Evolutionary conservation across 257 asterid genomes (phyloP), one percentile per base, ranked within the genome.

Genomic region (Anisodus tanguticus): DNA sequence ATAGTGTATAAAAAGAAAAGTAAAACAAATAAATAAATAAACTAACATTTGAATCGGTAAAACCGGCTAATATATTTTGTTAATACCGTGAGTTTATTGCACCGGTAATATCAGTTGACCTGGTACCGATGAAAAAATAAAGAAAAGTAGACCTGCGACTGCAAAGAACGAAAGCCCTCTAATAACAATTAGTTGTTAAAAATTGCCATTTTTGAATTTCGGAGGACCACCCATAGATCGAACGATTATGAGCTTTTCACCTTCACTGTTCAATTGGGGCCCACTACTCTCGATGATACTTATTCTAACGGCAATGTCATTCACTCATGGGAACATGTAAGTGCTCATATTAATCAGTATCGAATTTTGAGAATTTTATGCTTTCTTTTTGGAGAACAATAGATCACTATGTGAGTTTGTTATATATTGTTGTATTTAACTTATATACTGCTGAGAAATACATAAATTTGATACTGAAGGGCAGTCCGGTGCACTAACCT

Each of bases 261-360:
- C 13, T 51, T 76, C 81, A 51, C 45, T 76, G 2, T 76, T 13
- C 5, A 22, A 13, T 51, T 74, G 37, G n/a, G 11, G 8, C 8
- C 3, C 60, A 0, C 19, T 55, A 4, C 0, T 55, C 39, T 62
- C 17, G 35, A n/a, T 83, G 58, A 81, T 77, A 57, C 80, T 55
- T 63, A 10, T 87, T 72, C 82, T 76, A 10, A 71, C n/a, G 19
- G 82, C 35, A 19, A 41, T 54, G 43, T 53, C 78, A 64, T 76
- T 72, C 47, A 57, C 69, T 87, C 84, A 87, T 12, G 82, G 71
- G 54, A 66, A 67, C 39, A 31, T n/a, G 89, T 84, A 63, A 82
- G 89, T 84, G 8, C 45, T 76, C 58, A 22, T 49, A 22, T 26
- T 39, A 72, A 31, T 72, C 19, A 1, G 16, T 72, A 49, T 74